A percentile compares a stretch with the other conserved stretches of the same genome.
Evolutionary conservation across 352 stramenopile species (phyloP).

Genomic region (Pythium plurisporium): DNA sequence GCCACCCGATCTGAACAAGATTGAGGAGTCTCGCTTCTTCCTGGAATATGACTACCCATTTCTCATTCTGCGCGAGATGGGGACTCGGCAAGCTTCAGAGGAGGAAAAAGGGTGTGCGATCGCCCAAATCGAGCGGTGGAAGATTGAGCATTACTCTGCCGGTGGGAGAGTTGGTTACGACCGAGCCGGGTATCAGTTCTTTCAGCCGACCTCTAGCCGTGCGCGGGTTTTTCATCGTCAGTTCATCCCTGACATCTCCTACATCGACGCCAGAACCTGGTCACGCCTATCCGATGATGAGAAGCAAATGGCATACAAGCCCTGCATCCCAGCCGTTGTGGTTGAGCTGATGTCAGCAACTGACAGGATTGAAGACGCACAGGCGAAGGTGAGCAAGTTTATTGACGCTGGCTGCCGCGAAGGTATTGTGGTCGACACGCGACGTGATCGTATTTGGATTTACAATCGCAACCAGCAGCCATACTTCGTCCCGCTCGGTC

Average conservation of each 20-base stretch:
- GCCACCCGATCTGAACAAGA: conserved; percentile 23
- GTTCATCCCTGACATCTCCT: conserved; percentile 19
- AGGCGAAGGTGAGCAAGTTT: conserved; percentile 22
- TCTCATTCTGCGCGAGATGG: conserved; percentile 17
- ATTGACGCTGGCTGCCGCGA: conserved; percentile 24
- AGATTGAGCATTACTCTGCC: neutral
- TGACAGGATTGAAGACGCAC: conserved; percentile 16
- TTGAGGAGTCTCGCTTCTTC: conserved; percentile 11
- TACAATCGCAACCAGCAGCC: conserved; percentile 19
- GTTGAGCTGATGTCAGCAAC: conserved; percentile 20
- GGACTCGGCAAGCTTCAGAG: neutral
- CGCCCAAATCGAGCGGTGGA: conserved; percentile 1
- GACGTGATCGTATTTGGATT: neutral
- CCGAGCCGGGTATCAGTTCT: conserved; percentile 14
- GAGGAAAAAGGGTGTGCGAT: neutral
- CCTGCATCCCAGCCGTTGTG: conserved; percentile 14
- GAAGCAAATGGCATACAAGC: conserved; percentile 2
- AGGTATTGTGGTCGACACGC: neutral
- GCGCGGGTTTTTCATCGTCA: neutral
- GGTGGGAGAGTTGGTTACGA: neutral
- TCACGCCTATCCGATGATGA: conserved; percentile 4
- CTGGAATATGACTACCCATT: conserved; percentile 27
- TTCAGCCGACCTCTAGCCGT: conserved; percentile 1
- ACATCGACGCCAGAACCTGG: conserved; percentile 15
- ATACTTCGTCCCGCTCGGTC: conserved; percentile 14